These are phyloP conservation scores for Apostasia shenzhenica DNA, from an alignment of 106 monocot species.

Conservation along the genomic window DNA sequence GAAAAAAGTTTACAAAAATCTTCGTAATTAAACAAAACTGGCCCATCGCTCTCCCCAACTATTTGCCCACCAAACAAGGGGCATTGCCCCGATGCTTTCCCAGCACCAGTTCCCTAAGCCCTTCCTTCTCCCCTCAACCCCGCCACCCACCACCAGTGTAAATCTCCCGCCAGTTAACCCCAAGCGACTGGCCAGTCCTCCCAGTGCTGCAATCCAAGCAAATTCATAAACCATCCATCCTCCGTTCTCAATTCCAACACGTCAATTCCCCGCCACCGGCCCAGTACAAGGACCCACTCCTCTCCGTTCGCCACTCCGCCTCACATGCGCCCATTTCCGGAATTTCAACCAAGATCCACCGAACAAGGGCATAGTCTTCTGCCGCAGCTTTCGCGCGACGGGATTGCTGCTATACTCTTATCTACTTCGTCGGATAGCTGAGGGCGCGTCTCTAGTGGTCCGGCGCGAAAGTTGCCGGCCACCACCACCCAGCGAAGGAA, in stretches of 20 bases:
- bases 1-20: conserved; percentile 60
- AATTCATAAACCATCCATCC: conserved; percentile 59
- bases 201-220: conserved; percentile 29
- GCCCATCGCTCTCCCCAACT: conserved; percentile 30
- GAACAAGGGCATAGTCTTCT: background rate
- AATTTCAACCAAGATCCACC: conserved; percentile 6
- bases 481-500: conserved; percentile 24
- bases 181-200: background rate
- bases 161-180: conserved; percentile 25
- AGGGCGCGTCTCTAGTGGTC: background rate
- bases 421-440: conserved; percentile 21
- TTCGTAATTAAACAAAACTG: conserved; percentile 24
- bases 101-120: conserved; percentile 47
- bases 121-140: conserved; percentile 9
- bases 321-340: conserved; percentile 9
- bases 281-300: conserved; percentile 28
- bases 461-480: background rate
- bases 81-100: conserved; percentile 90
- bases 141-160: conserved; percentile 58
- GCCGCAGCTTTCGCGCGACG: conserved; percentile 3
- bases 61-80: conserved; percentile 64
- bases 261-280: conserved; percentile 27
- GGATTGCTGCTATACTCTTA: background rate
- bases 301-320: conserved; percentile 4
- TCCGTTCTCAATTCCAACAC: background rate